Base-by-base conservation (phyloP, 306 rosid genomes). In the Citrullus amarus region DNA sequence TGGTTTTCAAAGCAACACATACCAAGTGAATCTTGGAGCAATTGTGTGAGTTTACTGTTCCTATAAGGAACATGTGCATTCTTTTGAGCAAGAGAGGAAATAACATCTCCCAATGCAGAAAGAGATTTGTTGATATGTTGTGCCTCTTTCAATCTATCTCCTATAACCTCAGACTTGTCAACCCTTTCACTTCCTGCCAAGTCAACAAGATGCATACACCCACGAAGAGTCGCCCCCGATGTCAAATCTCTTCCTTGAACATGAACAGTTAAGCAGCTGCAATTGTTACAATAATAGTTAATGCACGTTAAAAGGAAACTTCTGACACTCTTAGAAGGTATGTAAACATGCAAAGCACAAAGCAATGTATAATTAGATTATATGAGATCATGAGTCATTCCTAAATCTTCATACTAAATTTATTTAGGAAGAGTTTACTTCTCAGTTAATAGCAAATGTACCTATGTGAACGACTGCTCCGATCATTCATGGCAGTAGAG, bases 131-230 rank as follows among this genome's bases (percentile, higher is more conserved):
- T 96, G 81, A 96, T 93, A 81, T 96, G 93, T 83, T 90, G 96
- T 81, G 99, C 99, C 86, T 96, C 99, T 84, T 96, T 96, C 39
- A 96, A 85, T 82, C 99, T 88, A 78, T 96, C 99, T 28, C 99
- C 99, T 1, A 89, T 90, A 50, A 88, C 99, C 82, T 93, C 98
- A 4, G 98, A 90, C 84, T 96, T 96, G 85, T 96, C 98, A 18
- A 90, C 97, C 75, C 99, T 90, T 80, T 96, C 99, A 83, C 99
- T 96, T 83, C 99, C 99, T 80, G 99, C 99, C 67, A 96, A 81
- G 80, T 96, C 99, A 87, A 96, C 97, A 38, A 92, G 90, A 87
- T 96, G 99, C 96, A 96, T 89, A 54, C 92, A 83, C 43, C 97
- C 98, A 1, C 96, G 97, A 73, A 93, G 78, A 13, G n/a, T 78